A percentile compares a stretch with the other conserved stretches of the same genome.
Conservation (phyloP, 441 rosid species). For the Bocquillonia castaneifolia region DNA sequence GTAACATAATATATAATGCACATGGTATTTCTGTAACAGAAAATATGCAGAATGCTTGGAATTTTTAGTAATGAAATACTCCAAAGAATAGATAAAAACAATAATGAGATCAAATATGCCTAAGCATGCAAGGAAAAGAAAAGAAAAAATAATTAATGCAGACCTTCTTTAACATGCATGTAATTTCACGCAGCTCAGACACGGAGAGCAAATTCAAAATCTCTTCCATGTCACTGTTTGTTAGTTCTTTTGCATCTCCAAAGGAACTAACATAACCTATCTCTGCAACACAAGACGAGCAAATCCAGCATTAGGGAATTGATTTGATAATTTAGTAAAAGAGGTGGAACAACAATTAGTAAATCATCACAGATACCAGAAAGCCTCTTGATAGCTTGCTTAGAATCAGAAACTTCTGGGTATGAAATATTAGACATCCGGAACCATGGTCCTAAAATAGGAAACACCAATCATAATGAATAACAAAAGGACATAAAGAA, state of each 20-base stretch:
- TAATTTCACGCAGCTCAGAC: slow-evolving; percentile 64
- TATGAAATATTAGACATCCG: slow-evolving; percentile 63
- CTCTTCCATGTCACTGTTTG: slow-evolving; percentile 39
- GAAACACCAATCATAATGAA: slow-evolving; percentile 10
- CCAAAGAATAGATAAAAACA: not conserved
- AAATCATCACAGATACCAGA: slow-evolving; percentile 54
- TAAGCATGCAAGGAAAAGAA: not conserved
- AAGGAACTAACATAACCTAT: slow-evolving; percentile 42
- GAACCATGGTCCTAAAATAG: slow-evolving; percentile 77
- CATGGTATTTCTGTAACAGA: not conserved
- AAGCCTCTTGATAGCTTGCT: slow-evolving; percentile 53
- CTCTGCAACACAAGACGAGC: slow-evolving; percentile 38
- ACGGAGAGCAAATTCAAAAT: slow-evolving; percentile 50
- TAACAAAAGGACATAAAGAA: not conserved
- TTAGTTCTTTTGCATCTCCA: slow-evolving; percentile 37
- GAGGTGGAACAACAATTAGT: slow-evolving; percentile 8
- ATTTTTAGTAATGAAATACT: not conserved
- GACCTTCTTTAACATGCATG: slow-evolving; percentile 51
- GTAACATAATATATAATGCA: not conserved
- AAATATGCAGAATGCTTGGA: not conserved
- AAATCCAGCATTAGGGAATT: slow-evolving; percentile 7
- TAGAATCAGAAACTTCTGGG: slow-evolving; percentile 55
- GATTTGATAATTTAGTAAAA: slow-evolving; percentile 1
- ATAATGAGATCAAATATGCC: not conserved
- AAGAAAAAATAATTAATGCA: slow-evolving; percentile 15